Percentiles rank a stretch among this genome's conserved stretches.
These are phyloP conservation scores for Colletotrichum nymphaeae DNA, from an alignment of 2,329 filamentous ascomycete species.

Conservation along the genomic window DNA sequence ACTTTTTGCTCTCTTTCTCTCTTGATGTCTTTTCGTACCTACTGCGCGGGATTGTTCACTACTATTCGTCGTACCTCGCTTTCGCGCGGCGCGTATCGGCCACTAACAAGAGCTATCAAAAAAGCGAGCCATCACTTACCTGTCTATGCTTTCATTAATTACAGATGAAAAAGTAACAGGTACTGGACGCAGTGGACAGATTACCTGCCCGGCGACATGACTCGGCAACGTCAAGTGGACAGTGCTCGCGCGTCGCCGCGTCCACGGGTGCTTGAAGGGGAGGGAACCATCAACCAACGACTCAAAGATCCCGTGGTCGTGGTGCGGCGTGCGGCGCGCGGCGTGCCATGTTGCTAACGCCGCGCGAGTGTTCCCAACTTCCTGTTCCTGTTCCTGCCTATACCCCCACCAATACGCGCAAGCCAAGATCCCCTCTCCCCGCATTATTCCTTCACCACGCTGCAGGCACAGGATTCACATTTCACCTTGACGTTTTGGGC, in stretches of 20 bases:
- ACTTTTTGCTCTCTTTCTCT: background rate
- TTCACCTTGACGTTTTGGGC: background rate
- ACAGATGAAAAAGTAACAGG: too few relatives aligned
- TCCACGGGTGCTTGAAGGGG: too few relatives aligned
- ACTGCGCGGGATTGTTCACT: background rate
- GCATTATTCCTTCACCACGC: background rate
- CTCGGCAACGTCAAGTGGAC: slow-evolving; percentile 9
- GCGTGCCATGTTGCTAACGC: background rate
- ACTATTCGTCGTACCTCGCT: background rate
- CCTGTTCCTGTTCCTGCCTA: background rate
- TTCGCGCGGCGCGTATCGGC: background rate
- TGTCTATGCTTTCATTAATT: background rate
- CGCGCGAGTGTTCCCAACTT: too few relatives aligned
- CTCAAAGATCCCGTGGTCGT: background rate
- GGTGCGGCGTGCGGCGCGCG: too few relatives aligned
- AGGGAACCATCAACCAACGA: background rate
- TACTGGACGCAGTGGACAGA: too few relatives aligned
- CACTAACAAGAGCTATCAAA: background rate
- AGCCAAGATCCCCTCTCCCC: background rate
- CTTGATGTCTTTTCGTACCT: too few relatives aligned
- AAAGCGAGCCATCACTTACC: background rate
- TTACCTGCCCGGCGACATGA: background rate
- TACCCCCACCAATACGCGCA: background rate
- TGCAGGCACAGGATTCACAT: background rate
- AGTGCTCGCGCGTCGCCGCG: background rate